phyloP scores from a whole-genome alignment of 768 basidiomycete genomes.

The Obba rivulosa region DNA sequence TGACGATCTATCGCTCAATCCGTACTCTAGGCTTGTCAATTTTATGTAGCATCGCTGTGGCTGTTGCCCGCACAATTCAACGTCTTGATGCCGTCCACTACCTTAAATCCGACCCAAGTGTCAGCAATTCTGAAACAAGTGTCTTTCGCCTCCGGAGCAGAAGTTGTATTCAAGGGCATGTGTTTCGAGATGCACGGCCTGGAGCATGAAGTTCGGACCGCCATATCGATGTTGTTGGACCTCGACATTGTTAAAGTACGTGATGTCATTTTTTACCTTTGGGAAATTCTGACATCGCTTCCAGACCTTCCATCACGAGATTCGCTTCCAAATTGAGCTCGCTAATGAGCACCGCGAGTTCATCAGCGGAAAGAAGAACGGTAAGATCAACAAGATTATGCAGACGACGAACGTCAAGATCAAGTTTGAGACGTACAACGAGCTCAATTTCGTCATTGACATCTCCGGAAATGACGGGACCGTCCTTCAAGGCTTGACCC shows the following conservation, averaged over 20 bases:
- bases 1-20: conserved; percentile 10
- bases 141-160: conserved; percentile 81
- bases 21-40: conserved; percentile 73
- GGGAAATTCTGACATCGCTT: not conserved
- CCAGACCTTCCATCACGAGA: conserved; percentile 92
- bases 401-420: conserved; percentile 96
- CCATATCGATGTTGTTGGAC: conserved; percentile 82
- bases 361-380: conserved; percentile 98
- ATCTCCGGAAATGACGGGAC: conserved; percentile 81
- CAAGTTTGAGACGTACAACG: conserved; percentile 98
- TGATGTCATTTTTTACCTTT: not conserved
- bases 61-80: conserved; percentile 92
- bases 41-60: conserved; percentile 97
- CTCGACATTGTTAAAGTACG: conserved; percentile 86
- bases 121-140: conserved; percentile 83
- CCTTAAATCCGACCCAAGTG: conserved; percentile 77
- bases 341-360: conserved; percentile 98
- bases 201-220: conserved; percentile 84
- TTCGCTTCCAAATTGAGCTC: conserved; percentile 96
- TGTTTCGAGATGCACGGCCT: conserved; percentile 96
- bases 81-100: conserved; percentile 77
- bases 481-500: conserved; percentile 79
- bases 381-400: conserved; percentile 99
- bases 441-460: conserved; percentile 92
- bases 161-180: conserved; percentile 95